Base-by-base conservation (phyloP, 2,329 filamentous ascomycete species). In the Rhynchosporium agropyri region DNA sequence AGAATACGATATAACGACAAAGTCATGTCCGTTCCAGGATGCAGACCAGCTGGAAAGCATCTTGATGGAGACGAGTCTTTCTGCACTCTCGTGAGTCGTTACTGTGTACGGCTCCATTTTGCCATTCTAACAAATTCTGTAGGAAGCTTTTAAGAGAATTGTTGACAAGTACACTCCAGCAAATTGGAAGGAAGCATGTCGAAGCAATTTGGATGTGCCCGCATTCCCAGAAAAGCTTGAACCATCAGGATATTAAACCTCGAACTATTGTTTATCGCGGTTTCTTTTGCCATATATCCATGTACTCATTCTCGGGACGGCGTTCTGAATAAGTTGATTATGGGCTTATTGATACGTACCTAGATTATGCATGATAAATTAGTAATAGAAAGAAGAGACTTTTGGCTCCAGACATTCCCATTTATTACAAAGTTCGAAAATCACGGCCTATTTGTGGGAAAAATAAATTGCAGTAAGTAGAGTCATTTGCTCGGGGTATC, bases 1-100 rank as follows among this genome's bases (percentile, higher is more conserved):
- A 87, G 95, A 20, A 76, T 99, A 63, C 85, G 93, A 57, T 99
- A 96, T 77, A 99, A 99, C 71, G 95, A 98, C 75, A 81, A 83
- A 59, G 84, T 92, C 3, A 85, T 98, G 73, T 85, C 83, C 13
- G 82, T 99, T 20, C 94, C 94, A 0, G 93, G 91, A 2, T 99
- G 95, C 76, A 86, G 83, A 68, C 77, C 82, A 9, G 77, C 81
- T 0, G 91, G 92, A 6, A 96, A 93, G 65, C 95, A 99, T 77
- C 81, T 97, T 2, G 85, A 91, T 0, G 92, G 92, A 0, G 90
- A 98, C 70, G 88, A 92, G 69, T 90, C 86, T 31, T 94, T 98
- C 72, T 99, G 95, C 77, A 98, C 94, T 0, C 77, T 99, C 71
- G 88, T 90, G 79, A 76, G 85, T 77, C 54, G 13, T 36, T 28